Conservation (phyloP, 352 stramenopile species). For the Pilasporangium apinafurcum region DNA sequence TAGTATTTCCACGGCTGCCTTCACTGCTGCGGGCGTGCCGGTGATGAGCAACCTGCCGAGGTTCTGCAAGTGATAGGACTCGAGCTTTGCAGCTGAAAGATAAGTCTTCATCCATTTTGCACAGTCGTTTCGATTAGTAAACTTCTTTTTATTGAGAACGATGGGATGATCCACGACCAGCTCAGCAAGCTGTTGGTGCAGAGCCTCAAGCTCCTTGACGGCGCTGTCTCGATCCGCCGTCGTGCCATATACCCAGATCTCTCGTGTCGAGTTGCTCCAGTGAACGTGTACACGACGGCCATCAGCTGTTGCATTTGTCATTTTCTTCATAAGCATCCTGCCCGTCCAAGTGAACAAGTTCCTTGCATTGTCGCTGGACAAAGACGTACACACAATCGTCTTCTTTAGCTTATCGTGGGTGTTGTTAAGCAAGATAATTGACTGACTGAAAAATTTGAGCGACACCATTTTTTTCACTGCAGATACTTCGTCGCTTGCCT, state of each 20-base stretch:
- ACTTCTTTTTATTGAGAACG: conserved; percentile 4
- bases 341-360: too few species aligned
- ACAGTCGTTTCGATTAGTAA: not conserved
- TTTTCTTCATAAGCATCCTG: not conserved
- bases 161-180: conserved; percentile 6
- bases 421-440: conserved; percentile 2
- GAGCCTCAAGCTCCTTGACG: not conserved
- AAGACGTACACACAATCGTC: conserved; percentile 1
- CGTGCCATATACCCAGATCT: conserved; percentile 15
- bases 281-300: conserved; percentile 2
- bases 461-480: conserved; percentile 17
- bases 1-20: not conserved
- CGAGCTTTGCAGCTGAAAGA: too few species aligned
- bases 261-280: conserved; percentile 11
- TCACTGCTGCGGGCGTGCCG: not conserved
- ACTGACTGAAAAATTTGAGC: conserved; percentile 12
- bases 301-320: not conserved
- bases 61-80: not conserved
- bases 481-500: not conserved
- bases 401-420: conserved; percentile 10
- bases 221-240: not conserved
- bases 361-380: conserved; percentile 2
- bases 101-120: too few species aligned
- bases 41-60: not conserved
- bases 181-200: conserved; percentile 6